phyloP scores from a whole-genome alignment of 1,284 basidiomycete genomes.

The Cutaneotrichosporon cutaneum region DNA sequence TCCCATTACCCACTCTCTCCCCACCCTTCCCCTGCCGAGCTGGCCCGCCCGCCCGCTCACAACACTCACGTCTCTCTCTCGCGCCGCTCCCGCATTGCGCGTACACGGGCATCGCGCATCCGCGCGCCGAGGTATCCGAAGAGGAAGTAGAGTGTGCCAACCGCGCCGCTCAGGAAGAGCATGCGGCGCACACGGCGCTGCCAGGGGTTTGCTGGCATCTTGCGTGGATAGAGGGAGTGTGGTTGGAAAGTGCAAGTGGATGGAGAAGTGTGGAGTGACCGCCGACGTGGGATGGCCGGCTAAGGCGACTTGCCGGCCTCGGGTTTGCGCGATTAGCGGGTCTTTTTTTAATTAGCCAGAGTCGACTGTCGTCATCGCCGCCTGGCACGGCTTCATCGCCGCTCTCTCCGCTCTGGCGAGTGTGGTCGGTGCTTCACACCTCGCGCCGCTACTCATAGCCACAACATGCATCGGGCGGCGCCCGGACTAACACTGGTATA shows the following conservation, averaged over 20 bases:
- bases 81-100: conserved; percentile 38
- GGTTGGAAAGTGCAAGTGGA: neutral
- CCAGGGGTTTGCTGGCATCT: conserved; percentile 27
- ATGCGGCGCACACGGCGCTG: conserved; percentile 37
- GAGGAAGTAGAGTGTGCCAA: conserved; percentile 42
- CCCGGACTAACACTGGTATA: conserved; percentile 12
- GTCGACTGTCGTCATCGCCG: no score
- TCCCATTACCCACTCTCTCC: neutral
- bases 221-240: neutral
- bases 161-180: conserved; percentile 36
- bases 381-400: no score
- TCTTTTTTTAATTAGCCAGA: no score
- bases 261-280: neutral
- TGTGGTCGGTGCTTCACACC: no score
- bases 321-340: no score
- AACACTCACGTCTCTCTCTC: conserved; percentile 40
- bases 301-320: neutral
- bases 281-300: neutral
- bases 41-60: neutral
- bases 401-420: no score
- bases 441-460: neutral
- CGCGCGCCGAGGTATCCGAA: conserved; percentile 39
- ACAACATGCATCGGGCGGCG: conserved; percentile 5
- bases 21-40: no score
- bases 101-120: conserved; percentile 39